These are phyloP conservation scores for Usnea hakonensis DNA, from an alignment of 495 filamentous ascomycete genomes.

Conservation along the genomic window DNA sequence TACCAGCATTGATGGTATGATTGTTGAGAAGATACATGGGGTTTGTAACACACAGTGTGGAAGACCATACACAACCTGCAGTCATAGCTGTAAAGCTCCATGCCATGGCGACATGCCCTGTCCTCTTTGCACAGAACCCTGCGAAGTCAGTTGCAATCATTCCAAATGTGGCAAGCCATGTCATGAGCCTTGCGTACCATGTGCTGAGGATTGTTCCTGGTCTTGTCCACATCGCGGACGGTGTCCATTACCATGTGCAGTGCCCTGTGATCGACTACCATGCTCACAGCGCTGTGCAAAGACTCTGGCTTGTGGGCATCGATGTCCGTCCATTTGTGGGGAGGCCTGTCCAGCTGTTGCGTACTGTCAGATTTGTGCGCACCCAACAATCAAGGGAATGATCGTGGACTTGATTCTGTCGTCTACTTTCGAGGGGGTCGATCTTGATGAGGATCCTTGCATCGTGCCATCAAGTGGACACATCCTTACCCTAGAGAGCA, in stretches of 20 bases:
- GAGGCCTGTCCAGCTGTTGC: slow-evolving; percentile 49
- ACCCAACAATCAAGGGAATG: slow-evolving; percentile 34
- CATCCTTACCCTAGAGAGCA: slow-evolving; percentile 49
- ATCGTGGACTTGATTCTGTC: slow-evolving; percentile 48
- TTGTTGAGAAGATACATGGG: slow-evolving; percentile 37
- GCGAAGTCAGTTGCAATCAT: slow-evolving; percentile 57
- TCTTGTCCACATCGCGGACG: slow-evolving; percentile 45
- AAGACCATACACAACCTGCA: slow-evolving; percentile 48
- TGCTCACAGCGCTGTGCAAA: slow-evolving; percentile 58
- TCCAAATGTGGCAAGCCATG: slow-evolving; percentile 52
- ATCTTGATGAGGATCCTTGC: slow-evolving; percentile 52
- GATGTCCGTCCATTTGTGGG: slow-evolving; percentile 60
- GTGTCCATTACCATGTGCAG: slow-evolving; percentile 58
- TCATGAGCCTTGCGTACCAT: slow-evolving; percentile 57
- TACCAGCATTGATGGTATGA: slow-evolving; percentile 19
- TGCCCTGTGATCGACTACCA: slow-evolving; percentile 54
- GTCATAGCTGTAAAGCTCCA: slow-evolving; percentile 41
- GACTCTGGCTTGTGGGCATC: slow-evolving; percentile 55
- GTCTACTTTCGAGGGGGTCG: slow-evolving; percentile 44
- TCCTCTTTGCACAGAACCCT: slow-evolving; percentile 45
- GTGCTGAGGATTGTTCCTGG: slow-evolving; percentile 49
- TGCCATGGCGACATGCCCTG: slow-evolving; percentile 53
- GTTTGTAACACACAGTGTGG: slow-evolving; percentile 47
- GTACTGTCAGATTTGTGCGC: slow-evolving; percentile 53
- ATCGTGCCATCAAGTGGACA: slow-evolving; percentile 62